Evolutionary conservation across 441 rosid species (phyloP).

Genomic region (Erodium texanum): DNA sequence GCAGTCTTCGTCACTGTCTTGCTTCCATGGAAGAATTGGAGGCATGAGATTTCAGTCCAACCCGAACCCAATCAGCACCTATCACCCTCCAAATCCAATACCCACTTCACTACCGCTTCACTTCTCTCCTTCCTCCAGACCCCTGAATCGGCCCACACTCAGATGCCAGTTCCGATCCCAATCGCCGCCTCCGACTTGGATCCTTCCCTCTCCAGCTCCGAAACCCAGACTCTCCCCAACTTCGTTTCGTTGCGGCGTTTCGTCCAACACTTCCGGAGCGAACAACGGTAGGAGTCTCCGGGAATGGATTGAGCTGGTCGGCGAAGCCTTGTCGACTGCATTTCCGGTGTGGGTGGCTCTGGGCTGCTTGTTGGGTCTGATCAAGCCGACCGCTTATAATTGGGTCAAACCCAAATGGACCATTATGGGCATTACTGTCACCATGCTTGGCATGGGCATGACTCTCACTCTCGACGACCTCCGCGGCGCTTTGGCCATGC

Average conservation of each 20-base stretch:
- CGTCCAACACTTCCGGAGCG: constrained; percentile 34
- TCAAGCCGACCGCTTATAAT: constrained; percentile 48
- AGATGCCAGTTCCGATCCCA: not conserved
- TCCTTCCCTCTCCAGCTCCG: not conserved
- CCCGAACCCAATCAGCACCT: not conserved
- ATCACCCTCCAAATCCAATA: not conserved
- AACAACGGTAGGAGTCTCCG: constrained; percentile 30
- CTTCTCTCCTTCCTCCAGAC: not conserved
- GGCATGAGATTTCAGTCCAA: not conserved
- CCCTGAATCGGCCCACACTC: not conserved
- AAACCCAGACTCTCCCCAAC: not conserved
- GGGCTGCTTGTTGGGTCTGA: constrained; percentile 60
- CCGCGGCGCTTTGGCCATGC: constrained; percentile 68
- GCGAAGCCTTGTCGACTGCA: constrained; percentile 61
- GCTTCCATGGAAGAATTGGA: not conserved
- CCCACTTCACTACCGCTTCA: not conserved
- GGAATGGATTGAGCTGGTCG: constrained; percentile 50
- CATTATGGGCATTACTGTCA: constrained; percentile 47
- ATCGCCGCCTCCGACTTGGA: not conserved
- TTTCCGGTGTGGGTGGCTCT: constrained; percentile 81
- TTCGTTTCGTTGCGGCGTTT: constrained; percentile 39
- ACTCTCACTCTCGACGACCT: constrained; percentile 81
- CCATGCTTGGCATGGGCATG: constrained; percentile 95
- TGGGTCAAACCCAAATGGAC: constrained; percentile 76
- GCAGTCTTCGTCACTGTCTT: not conserved